These are phyloP conservation scores for Psidium guajava DNA, from an alignment of 345 rosid species.

Conservation along the genomic window DNA sequence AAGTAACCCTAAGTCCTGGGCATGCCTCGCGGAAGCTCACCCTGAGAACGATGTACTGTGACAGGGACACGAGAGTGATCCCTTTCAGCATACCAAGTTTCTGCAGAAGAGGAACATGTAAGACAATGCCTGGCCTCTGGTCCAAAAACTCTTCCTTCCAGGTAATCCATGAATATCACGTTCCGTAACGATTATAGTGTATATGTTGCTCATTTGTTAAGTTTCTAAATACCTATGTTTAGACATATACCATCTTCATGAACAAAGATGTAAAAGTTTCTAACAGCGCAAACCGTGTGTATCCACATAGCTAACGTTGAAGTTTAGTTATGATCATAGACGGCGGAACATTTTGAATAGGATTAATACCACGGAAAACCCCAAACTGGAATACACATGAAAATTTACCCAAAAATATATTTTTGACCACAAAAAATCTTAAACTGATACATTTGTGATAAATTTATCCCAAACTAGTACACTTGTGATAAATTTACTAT, in stretches of 20 bases:
- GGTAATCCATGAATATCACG: neutral
- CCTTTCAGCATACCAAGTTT: accelerated
- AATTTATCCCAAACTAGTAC: neutral
- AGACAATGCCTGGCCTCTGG: neutral
- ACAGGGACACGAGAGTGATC: neutral
- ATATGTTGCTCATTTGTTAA: neutral
- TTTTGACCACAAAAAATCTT: no score
- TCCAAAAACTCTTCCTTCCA: neutral
- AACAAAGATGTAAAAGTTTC: neutral
- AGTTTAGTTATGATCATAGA: neutral
- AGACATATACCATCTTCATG: neutral
- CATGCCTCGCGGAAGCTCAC: no score
- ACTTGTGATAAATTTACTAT: no score
- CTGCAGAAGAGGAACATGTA: neutral
- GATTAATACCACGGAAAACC: neutral
- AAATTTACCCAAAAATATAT: no score
- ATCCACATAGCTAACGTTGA: neutral
- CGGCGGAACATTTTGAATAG: neutral
- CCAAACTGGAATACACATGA: no score
- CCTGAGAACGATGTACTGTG: neutral
- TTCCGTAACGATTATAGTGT: neutral
- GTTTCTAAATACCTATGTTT: neutral
- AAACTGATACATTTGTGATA: neutral
- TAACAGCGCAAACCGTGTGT: no score
- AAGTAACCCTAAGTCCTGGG: no score